phyloP scores from a whole-genome alignment of 2,329 filamentous ascomycete species.

The Mollisia scopiformis region DNA sequence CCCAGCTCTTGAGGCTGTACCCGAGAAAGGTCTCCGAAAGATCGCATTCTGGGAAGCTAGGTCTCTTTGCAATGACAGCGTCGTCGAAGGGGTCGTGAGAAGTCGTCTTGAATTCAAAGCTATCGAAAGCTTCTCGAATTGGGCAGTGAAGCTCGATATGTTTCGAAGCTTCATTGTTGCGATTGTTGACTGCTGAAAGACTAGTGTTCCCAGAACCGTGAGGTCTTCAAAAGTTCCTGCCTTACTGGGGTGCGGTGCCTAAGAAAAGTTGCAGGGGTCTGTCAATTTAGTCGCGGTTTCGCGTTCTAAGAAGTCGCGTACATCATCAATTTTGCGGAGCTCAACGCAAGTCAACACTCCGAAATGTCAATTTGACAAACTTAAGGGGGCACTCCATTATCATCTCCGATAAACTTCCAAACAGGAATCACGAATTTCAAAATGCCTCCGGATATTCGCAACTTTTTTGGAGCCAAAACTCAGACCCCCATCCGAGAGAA shows the following conservation, averaged over 20 bases:
- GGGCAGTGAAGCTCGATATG: constrained; percentile 33
- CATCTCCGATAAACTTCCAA: background rate
- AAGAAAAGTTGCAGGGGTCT: constrained; percentile 6
- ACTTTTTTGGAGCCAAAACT: constrained; percentile 83
- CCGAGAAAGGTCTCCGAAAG: constrained; percentile 69
- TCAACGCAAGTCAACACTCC: background rate
- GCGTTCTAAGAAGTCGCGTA: constrained; percentile 24
- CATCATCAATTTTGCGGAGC: constrained; percentile 13
- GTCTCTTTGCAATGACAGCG: constrained; percentile 25
- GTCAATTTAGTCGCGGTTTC: constrained; percentile 22
- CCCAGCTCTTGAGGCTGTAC: constrained; percentile 59
- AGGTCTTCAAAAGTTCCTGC: background rate
- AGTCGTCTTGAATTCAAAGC: constrained; percentile 38
- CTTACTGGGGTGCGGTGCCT: constrained; percentile 1
- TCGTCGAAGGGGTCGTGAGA: constrained; percentile 14
- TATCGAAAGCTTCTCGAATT: constrained; percentile 34
- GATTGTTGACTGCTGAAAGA: background rate
- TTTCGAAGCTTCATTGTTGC: constrained; percentile 33
- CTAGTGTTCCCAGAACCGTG: background rate
- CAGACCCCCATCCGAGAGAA: constrained; percentile 53
- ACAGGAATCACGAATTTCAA: background rate
- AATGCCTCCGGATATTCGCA: constrained; percentile 89
- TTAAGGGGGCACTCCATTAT: background rate
- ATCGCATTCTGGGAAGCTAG: constrained; percentile 39
- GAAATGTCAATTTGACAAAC: background rate